These are phyloP conservation scores for Microbotryomycetes sp. DNA, from an alignment of 1,284 basidiomycete genomes.

Conservation along the genomic window DNA sequence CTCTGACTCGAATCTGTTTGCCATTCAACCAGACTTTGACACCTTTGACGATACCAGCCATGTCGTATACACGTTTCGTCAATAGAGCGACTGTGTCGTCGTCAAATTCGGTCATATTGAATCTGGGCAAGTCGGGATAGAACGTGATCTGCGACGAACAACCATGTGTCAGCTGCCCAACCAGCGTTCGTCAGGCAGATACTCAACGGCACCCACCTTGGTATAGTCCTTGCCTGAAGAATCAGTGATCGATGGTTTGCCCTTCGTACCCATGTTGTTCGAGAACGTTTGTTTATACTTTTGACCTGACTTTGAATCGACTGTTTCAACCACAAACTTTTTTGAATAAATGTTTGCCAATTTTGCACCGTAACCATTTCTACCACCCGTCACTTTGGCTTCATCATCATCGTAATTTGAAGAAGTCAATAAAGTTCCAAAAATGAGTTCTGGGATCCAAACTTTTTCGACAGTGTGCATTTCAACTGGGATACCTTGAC, in stretches of 20 bases:
- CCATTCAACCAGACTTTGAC: slow-evolving; percentile 92
- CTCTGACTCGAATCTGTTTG: slow-evolving; percentile 81
- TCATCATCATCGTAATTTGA: slow-evolving; percentile 99
- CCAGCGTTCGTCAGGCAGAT: slow-evolving; percentile 5
- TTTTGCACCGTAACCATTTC: slow-evolving; percentile 98
- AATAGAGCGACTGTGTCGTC: slow-evolving; percentile 84
- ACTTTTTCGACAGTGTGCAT: slow-evolving; percentile 89
- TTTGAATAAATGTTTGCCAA: slow-evolving; percentile 97
- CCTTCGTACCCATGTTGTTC: slow-evolving; percentile 85
- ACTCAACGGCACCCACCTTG: slow-evolving; percentile 40
- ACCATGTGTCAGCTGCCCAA: neutral
- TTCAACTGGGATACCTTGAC: slow-evolving; percentile 92
- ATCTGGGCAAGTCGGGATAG: slow-evolving; percentile 83
- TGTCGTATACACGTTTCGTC: slow-evolving; percentile 92
- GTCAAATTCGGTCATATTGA: slow-evolving; percentile 88
- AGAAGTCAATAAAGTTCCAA: slow-evolving; percentile 89
- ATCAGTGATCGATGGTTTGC: slow-evolving; percentile 86
- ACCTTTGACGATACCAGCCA: slow-evolving; percentile 90
- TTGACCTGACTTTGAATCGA: slow-evolving; percentile 75
- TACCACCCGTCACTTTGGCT: slow-evolving; percentile 96
- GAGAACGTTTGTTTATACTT: slow-evolving; percentile 96
- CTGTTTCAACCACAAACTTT: slow-evolving; percentile 96
- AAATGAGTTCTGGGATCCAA: slow-evolving; percentile 96
- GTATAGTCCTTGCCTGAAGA: slow-evolving; percentile 85
- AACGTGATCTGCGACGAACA: slow-evolving; percentile 60